phyloP scores from a whole-genome alignment of 805 yeast species.

The Cyberlindnera misumaiensis region DNA sequence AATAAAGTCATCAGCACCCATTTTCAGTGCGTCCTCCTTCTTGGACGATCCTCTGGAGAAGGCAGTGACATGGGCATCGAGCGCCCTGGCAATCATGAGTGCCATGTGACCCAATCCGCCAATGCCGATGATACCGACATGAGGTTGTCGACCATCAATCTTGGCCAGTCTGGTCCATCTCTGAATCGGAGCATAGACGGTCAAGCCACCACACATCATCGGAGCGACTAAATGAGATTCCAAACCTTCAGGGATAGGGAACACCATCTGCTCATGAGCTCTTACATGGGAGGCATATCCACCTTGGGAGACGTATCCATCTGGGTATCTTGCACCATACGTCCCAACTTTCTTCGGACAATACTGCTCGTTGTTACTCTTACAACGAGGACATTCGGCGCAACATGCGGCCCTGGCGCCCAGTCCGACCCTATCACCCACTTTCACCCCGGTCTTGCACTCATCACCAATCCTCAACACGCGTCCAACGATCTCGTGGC shows the following conservation, averaged over 20 bases:
- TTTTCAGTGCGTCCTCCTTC: constrained; percentile 38
- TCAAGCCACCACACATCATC: constrained; percentile 71
- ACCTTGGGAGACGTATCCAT: constrained; percentile 48
- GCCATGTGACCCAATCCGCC: constrained; percentile 57
- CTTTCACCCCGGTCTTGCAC: constrained; percentile 38
- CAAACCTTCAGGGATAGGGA: constrained; percentile 54
- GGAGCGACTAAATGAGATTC: constrained; percentile 58
- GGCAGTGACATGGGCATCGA: constrained; percentile 55
- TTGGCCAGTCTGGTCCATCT: too few relatives aligned
- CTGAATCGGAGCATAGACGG: constrained; percentile 61
- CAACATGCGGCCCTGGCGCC: constrained; percentile 69
- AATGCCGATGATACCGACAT: constrained; percentile 48
- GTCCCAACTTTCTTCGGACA: constrained; percentile 47
- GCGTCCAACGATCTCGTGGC: constrained; percentile 61
- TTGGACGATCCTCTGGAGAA: constrained; percentile 45
- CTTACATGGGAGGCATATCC: constrained; percentile 66
- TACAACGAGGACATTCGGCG: constrained; percentile 54
- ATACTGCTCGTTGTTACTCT: constrained; percentile 45
- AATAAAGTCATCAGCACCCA: constrained; percentile 48
- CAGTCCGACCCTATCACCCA: constrained; percentile 75
- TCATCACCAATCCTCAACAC: constrained; percentile 54
- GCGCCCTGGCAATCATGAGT: constrained; percentile 47
- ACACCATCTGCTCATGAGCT: constrained; percentile 54
- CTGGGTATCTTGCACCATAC: constrained; percentile 40
- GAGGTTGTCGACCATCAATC: constrained; percentile 18